Base-by-base conservation (phyloP, 768 basidiomycete genomes). In the Pleurotus giganteus region DNA sequence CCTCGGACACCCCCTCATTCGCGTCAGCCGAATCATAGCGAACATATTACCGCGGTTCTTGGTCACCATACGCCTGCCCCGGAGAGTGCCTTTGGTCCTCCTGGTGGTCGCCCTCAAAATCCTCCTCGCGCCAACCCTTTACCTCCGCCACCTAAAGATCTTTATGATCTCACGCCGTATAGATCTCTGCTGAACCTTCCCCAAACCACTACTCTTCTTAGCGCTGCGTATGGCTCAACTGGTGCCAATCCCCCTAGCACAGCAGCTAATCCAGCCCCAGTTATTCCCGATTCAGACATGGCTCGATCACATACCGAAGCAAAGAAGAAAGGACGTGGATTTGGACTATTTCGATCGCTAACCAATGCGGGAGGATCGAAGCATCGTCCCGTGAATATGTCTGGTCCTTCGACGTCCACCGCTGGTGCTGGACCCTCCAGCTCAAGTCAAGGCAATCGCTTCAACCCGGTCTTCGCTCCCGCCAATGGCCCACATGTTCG, bases 81-180 rank as follows among this genome's bases (percentile, higher is more conserved):
- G 47, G 58, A 63, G 2, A 54, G 59, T 15, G 69, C 63, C 0
- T 72, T 61, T 57, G 70, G 71, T 12, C 72, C 69, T 4, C 63
- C 69, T 17, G 64, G 65, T 15, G 42, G 44, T 9, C 58, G 61
- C 21, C 65, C 62, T 6, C 58, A 24, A 1, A 56, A 58, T 5
- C 62, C 66, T 11, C 59, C 70, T 13, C 50, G 56, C 1, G n/a
- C n/a, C n/a, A 87, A 91, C 63, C 87, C 86, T 4, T 80, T 90
- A 7, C 89, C 89, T 0, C 56, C 64, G 2, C 86, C 82, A 0
- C 89, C 89, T 0, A 68, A 69, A 27, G 82, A 89, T 62, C 53
- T 89, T 6, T 86, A 84, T 65, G 74, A 79, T 11, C 67, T 69
- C 24, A 74, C 83, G 0, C 84, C 84, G 0, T 87, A 87, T 64